These are phyloP conservation scores for Reutealis trisperma DNA, from an alignment of 345 rosid genomes.

Conservation along the genomic window DNA sequence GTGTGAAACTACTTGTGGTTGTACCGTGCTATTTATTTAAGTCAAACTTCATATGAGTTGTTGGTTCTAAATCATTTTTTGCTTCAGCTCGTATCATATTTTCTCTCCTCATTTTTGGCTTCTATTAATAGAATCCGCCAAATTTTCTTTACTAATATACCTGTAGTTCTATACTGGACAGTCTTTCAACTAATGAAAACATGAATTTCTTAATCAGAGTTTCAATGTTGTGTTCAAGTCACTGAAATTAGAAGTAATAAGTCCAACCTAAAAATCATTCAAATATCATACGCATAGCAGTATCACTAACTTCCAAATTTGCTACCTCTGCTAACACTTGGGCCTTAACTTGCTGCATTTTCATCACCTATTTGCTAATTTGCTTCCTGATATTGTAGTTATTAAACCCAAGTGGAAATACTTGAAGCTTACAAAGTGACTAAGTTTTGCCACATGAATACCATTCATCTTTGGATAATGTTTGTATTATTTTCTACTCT, in stretches of 20 bases:
- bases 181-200: too few species aligned
- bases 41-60: not conserved
- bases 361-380: not conserved
- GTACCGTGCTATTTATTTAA: not conserved
- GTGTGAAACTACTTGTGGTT: not conserved
- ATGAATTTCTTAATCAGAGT: not conserved
- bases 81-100: not conserved
- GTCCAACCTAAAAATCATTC: not conserved
- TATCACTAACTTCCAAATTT: too few species aligned
- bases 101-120: not conserved
- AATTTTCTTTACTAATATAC: too few species aligned
- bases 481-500: not conserved
- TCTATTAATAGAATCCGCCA: not conserved
- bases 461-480: not conserved
- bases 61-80: not conserved
- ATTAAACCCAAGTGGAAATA: too few species aligned
- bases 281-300: too few species aligned
- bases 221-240: not conserved
- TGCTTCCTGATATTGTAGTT: not conserved
- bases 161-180: too few species aligned
- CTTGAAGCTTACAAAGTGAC: not conserved
- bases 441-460: not conserved
- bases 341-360: not conserved
- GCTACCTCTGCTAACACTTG: too few species aligned
- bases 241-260: not conserved